Evolutionary conservation across 2,329 filamentous ascomycete genomes (phyloP).

Genomic region (Diaporthe sp.): DNA sequence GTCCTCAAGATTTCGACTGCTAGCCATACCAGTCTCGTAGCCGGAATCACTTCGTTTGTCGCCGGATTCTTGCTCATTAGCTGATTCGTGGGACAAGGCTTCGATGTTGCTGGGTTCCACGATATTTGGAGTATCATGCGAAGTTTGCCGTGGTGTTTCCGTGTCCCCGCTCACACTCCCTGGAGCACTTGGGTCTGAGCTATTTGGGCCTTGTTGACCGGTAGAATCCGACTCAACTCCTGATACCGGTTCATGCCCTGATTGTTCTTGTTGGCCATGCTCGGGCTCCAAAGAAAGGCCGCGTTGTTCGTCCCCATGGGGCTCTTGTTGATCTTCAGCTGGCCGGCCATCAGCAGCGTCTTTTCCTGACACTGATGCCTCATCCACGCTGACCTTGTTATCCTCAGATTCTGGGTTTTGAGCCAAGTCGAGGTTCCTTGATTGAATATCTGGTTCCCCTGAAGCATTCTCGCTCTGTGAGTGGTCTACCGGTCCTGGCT

Average conservation of each 20-base stretch:
- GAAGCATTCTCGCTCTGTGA: not conserved
- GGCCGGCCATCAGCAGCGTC: not conserved
- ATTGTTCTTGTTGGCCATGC: not conserved
- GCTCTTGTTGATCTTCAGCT: not conserved
- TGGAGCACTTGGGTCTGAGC: not conserved
- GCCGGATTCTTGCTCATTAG: not conserved
- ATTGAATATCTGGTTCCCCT: not conserved
- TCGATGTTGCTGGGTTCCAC: not conserved
- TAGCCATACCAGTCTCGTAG: slow-evolving; percentile 23
- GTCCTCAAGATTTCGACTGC: slow-evolving; percentile 14
- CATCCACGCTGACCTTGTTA: too few species aligned
- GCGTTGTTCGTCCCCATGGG: not conserved
- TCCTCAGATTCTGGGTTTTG: not conserved
- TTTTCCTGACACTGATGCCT: not conserved
- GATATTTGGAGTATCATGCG: not conserved
- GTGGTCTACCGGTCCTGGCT: not conserved
- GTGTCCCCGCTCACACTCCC: too few species aligned
- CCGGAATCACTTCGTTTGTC: slow-evolving; percentile 25
- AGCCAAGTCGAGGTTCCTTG: not conserved
- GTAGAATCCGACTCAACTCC: not conserved
- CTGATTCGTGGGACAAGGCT: not conserved
- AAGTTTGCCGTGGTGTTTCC: not conserved
- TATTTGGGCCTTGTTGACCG: not conserved
- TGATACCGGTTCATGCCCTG: not conserved
- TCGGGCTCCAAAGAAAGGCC: not conserved